Evolutionary conservation across 1,284 basidiomycete species (phyloP), one percentile per base, ranked within the genome.

Genomic region (Gomphus sp.): DNA sequence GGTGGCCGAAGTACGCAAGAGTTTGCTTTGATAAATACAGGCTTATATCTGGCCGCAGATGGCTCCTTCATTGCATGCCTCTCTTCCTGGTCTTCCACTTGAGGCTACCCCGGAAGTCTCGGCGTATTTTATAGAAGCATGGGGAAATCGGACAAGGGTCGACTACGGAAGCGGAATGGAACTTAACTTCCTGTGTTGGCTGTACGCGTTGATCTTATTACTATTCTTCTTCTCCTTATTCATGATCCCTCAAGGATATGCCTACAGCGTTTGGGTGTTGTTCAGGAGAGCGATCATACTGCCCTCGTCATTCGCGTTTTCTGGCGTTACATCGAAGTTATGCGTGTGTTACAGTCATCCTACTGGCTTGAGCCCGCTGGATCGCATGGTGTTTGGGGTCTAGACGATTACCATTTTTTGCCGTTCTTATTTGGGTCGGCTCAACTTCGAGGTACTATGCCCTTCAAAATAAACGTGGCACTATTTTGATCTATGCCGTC

Each of bases 151-250:
- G 43, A 83, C 89, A 57, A 78, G 96, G 5, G 95, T 99, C 62
- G 97, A 99, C 72, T 99, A 99, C 72, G 96, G 97, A 9, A 97
- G 93, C 67, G 96, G 96, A 2, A 98, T 98, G 94, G 97, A 99
- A 71, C 80, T 99, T 60, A 98, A 98, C 73, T 99, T 98, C 69
- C 65, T 98, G 11, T 98, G 93, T 67, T 99, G 95, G 95, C 70
- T 99, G 93, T 97, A 70, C 67, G 91, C 77, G 9, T 1, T 9
- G 16, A 9, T 33, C 22, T 6, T 9, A 9, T 10, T 57, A 59
- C 33, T 25, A 16, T 25, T 18, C 11, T 22, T 9, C 7, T 3
- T 39, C 33, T 22, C n/a, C 4, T 8, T 12, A 59, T 16, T 43
- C 8, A 36, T 34, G 48, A 37, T n/a, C 43, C 11, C 61, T 54